Conservation (phyloP, 2,329 filamentous ascomycete species). For the Aphanoascus verrucosus region DNA sequence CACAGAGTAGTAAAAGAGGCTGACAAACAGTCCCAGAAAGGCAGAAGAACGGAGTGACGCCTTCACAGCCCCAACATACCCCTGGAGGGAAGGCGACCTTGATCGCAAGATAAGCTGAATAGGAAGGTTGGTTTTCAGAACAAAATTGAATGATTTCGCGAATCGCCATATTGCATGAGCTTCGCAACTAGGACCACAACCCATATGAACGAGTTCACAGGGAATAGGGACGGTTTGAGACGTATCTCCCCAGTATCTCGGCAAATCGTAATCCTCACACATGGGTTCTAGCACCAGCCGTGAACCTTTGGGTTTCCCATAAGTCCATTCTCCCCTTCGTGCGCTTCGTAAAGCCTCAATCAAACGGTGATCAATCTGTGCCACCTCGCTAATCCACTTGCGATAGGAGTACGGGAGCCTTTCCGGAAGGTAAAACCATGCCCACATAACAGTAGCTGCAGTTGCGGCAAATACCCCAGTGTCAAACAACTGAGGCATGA, state of each 20-base stretch:
- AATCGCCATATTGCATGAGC: slow-evolving; percentile 61
- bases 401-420: slow-evolving; percentile 63
- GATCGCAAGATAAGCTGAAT: slow-evolving; percentile 58
- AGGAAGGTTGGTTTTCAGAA: slow-evolving; percentile 66
- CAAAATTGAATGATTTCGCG: slow-evolving; percentile 57
- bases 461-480: slow-evolving; percentile 61
- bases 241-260: slow-evolving; percentile 63
- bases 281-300: slow-evolving; percentile 57
- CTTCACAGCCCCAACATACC: slow-evolving; percentile 42
- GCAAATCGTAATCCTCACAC: slow-evolving; percentile 60
- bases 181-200: slow-evolving; percentile 56
- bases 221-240: slow-evolving; percentile 59
- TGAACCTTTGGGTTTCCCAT: slow-evolving; percentile 63
- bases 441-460: slow-evolving; percentile 72
- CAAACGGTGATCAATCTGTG: slow-evolving; percentile 62
- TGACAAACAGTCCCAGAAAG: slow-evolving; percentile 67
- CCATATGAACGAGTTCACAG: slow-evolving; percentile 77
- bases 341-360: slow-evolving; percentile 62
- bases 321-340: slow-evolving; percentile 52
- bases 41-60: slow-evolving; percentile 61
- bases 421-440: slow-evolving; percentile 69
- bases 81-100: slow-evolving; percentile 35
- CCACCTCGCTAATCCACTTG: slow-evolving; percentile 70
- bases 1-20: slow-evolving; percentile 74
- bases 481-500: slow-evolving; percentile 44